Conservation (phyloP, 2,329 filamentous ascomycete species). For the Dactylella cylindrospora region DNA sequence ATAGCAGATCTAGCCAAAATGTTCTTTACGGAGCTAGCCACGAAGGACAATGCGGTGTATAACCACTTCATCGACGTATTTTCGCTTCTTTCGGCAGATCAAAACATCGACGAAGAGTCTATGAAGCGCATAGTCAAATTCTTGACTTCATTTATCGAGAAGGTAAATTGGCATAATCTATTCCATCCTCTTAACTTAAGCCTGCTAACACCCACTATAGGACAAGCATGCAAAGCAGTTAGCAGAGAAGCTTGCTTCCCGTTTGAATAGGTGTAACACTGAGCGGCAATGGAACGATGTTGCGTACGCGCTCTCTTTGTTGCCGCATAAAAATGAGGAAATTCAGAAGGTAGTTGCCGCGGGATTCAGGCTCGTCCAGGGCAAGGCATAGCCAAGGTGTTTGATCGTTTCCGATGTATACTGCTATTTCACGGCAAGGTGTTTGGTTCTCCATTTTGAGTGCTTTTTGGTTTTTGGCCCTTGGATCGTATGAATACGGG, state of each 20-base stretch:
- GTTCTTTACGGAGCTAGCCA: constrained; percentile 98
- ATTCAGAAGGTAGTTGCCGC: constrained; percentile 74
- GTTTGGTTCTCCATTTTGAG: not conserved
- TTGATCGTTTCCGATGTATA: no score
- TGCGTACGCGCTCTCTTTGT: constrained; percentile 80
- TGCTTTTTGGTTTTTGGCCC: not conserved
- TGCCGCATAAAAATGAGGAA: constrained; percentile 92
- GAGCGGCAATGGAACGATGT: constrained; percentile 98
- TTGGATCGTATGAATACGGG: constrained; percentile 3
- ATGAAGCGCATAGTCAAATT: constrained; percentile 88
- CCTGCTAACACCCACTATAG: constrained; percentile 55
- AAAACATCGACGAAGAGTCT: constrained; percentile 76
- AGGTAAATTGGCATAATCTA: constrained; percentile 62
- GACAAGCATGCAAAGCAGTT: constrained; percentile 97
- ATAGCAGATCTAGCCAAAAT: constrained; percentile 92
- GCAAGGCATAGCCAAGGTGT: constrained; percentile 58
- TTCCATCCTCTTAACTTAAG: not conserved
- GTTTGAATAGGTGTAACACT: constrained; percentile 80
- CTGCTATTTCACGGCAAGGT: not conserved
- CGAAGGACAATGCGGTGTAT: constrained; percentile 98
- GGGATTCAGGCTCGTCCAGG: constrained; percentile 72
- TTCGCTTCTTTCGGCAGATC: constrained; percentile 80
- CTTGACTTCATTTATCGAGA: constrained; percentile 92
- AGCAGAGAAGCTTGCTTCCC: constrained; percentile 84
- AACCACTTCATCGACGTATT: constrained; percentile 99